Evolutionary conservation across 2,329 filamentous ascomycete genomes (phyloP).

Genomic region (Aspergillus phoenicis): DNA sequence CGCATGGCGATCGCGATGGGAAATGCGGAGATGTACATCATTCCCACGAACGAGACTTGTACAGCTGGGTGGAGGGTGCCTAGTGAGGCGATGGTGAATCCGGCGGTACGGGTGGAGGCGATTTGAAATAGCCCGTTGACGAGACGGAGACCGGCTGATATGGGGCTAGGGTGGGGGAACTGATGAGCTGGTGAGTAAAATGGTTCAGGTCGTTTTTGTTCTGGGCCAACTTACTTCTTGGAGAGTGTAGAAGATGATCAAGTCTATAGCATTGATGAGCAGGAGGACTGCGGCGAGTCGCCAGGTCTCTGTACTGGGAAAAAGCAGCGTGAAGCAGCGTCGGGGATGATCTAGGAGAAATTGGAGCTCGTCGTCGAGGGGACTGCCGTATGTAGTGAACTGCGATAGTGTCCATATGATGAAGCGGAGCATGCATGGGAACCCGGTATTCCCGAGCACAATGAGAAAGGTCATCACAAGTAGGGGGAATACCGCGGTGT

Average conservation of each 20-base stretch:
- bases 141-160: constrained; percentile 58
- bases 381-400: constrained; percentile 62
- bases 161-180: constrained; percentile 61
- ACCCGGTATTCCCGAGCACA: constrained; percentile 88
- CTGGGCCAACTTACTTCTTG: constrained; percentile 67
- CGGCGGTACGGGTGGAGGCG: constrained; percentile 82
- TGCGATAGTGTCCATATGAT: constrained; percentile 82
- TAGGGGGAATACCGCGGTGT: constrained; percentile 70
- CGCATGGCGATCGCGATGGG: constrained; percentile 65
- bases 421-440: constrained; percentile 88
- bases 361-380: constrained; percentile 79
- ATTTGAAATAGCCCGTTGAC: constrained; percentile 67
- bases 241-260: constrained; percentile 79
- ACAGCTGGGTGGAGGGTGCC: constrained; percentile 79
- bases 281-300: constrained; percentile 86
- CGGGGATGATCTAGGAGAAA: constrained; percentile 91
- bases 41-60: constrained; percentile 58
- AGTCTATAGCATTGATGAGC: constrained; percentile 75
- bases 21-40: constrained; percentile 68
- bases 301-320: constrained; percentile 85
- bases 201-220: background rate
- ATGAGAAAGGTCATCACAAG: constrained; percentile 81
- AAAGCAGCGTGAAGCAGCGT: constrained; percentile 90
- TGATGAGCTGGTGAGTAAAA: background rate
- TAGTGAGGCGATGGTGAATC: constrained; percentile 79